These are phyloP conservation scores for Tolypocladium guangdongense DNA, from an alignment of 2,329 filamentous ascomycete species.

Conservation along the genomic window DNA sequence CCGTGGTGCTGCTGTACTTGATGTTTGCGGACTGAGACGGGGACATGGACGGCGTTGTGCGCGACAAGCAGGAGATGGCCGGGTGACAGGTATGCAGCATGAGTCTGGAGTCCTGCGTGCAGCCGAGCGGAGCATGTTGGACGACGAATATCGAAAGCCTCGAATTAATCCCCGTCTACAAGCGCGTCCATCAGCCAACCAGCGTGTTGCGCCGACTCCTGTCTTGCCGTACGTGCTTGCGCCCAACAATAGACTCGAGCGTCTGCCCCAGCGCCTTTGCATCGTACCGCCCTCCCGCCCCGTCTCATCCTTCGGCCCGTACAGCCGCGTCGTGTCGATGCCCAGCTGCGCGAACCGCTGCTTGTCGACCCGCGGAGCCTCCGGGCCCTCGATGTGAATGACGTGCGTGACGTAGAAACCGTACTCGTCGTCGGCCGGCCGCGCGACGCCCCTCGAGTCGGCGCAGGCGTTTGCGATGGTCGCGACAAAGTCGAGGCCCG, in stretches of 20 bases:
- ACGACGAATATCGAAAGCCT: not conserved
- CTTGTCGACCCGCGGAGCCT: conserved; percentile 60
- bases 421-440: conserved; percentile 36
- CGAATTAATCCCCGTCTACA: not conserved
- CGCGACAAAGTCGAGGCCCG: conserved; percentile 69
- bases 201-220: conserved; percentile 34
- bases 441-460: conserved; percentile 46
- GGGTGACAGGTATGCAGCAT: not conserved
- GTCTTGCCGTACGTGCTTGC: conserved; percentile 24
- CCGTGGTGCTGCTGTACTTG: conserved; percentile 24
- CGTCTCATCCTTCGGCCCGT: conserved; percentile 48
- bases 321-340: conserved; percentile 67
- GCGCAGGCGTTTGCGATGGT: conserved; percentile 67
- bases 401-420: conserved; percentile 71
- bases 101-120: not conserved
- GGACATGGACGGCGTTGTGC: not conserved
- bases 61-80: not conserved
- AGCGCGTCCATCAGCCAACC: conserved; percentile 18
- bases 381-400: conserved; percentile 63
- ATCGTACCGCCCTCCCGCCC: conserved; percentile 55
- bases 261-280: conserved; percentile 62
- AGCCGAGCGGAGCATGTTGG: not conserved
- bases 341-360: conserved; percentile 53
- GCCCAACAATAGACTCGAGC: conserved; percentile 66
- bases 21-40: conserved; percentile 9